phyloP scores from a whole-genome alignment of 805 yeast genomes.

The Tetrapisispora arboricola region DNA sequence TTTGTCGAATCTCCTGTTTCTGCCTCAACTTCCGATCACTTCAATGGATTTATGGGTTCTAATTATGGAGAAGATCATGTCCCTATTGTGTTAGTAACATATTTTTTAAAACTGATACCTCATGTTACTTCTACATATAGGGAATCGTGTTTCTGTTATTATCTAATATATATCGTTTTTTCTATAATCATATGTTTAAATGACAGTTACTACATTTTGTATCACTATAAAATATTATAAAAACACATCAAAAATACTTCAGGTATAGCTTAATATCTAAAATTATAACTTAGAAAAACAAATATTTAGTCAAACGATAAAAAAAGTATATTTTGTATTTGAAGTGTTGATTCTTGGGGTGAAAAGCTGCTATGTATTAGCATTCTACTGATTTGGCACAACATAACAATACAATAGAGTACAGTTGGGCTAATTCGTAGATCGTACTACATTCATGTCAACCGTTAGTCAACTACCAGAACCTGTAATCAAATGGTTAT shows the following conservation, averaged over 20 bases:
- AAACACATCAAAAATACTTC: too few species aligned
- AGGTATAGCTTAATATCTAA: too few species aligned
- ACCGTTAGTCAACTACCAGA: slow-evolving; percentile 1
- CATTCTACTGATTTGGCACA: too few species aligned
- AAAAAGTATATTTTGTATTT: too few species aligned
- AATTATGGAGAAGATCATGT: slow-evolving; percentile 54
- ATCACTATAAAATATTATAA: too few species aligned
- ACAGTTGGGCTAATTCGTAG: too few species aligned
- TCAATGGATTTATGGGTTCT: slow-evolving; percentile 50
- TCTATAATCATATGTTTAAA: neutral
- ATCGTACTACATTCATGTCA: too few species aligned
- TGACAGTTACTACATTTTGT: neutral
- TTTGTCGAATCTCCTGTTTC: slow-evolving; percentile 61
- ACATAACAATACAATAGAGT: too few species aligned
- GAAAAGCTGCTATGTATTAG: too few species aligned
- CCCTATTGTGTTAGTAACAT: slow-evolving; percentile 25
- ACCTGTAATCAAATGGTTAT: slow-evolving; percentile 45
- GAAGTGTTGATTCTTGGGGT: too few species aligned
- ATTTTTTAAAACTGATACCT: slow-evolving; percentile 34
- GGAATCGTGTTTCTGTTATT: slow-evolving; percentile 2
- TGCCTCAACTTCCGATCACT: slow-evolving; percentile 41
- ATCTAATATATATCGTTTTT: neutral
- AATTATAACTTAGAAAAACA: too few species aligned
- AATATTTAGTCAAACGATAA: too few species aligned
- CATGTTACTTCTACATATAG: slow-evolving; percentile 5